Evolutionary conservation across 257 asterid genomes (phyloP).

Genomic region (Linderniella brevidens): DNA sequence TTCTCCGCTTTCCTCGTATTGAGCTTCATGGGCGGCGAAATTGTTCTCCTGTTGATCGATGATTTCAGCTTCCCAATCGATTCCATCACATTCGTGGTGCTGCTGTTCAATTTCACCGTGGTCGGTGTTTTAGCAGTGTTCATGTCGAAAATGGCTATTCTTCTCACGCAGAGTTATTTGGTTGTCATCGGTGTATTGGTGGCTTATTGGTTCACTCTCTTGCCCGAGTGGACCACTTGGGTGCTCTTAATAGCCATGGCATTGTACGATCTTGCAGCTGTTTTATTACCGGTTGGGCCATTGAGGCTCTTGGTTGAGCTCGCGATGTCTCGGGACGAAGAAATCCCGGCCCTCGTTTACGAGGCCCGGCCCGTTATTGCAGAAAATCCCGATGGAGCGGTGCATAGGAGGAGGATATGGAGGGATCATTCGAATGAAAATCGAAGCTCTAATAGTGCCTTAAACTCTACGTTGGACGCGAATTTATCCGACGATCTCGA

Average conservation of each 20-base stretch:
- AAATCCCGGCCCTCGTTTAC: conserved; percentile 94
- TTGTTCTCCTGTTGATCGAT: conserved; percentile 37
- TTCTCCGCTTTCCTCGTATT: conserved; percentile 78
- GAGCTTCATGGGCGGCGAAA: conserved; percentile 84
- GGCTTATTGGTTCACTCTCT: conserved; percentile 92
- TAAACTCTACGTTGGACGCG: background rate
- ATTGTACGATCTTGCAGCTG: conserved; percentile 94
- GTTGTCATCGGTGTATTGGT: conserved; percentile 84
- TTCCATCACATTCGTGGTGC: conserved; percentile 43
- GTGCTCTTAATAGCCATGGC: conserved; percentile 87
- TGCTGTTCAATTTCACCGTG: conserved; percentile 64
- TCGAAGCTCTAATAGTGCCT: background rate
- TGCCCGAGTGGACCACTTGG: conserved; percentile 99
- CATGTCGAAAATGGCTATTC: conserved; percentile 56
- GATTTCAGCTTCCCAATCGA: conserved; percentile 50
- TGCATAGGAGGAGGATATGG: conserved; percentile 71
- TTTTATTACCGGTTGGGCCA: conserved; percentile 91
- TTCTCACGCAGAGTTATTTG: conserved; percentile 58
- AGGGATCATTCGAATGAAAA: conserved; percentile 21
- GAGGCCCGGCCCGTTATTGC: conserved; percentile 65
- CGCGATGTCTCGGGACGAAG: conserved; percentile 85
- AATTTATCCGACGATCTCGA: background rate
- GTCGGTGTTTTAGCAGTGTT: conserved; percentile 73
- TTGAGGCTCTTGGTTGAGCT: conserved; percentile 89
- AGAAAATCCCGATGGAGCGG: conserved; percentile 9